These are phyloP conservation scores for Cyclotella cryptica DNA, from an alignment of 108 stramenopile species.

Conservation along the genomic window DNA sequence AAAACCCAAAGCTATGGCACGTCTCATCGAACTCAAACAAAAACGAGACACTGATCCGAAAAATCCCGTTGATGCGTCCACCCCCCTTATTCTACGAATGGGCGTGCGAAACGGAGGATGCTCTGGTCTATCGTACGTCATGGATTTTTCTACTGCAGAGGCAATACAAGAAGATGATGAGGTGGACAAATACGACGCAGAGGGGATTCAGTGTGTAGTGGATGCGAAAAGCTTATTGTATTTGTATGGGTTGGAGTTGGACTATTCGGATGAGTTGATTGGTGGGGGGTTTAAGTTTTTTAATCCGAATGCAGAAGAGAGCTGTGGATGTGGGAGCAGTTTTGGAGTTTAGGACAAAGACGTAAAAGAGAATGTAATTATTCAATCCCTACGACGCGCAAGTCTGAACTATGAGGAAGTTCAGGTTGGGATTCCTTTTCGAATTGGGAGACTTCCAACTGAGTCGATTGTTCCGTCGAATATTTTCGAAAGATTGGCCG, in stretches of 20 bases:
- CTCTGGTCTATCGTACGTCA: conserved; percentile 92
- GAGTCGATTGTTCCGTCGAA: not conserved
- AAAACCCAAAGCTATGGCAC: conserved; percentile 82
- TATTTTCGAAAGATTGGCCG: not conserved
- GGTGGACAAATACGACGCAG: conserved; percentile 69
- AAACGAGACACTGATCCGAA: conserved; percentile 56
- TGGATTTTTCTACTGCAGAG: conserved; percentile 89
- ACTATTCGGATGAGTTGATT: conserved; percentile 95
- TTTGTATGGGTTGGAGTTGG: conserved; percentile 95
- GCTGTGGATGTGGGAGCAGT: conserved; percentile 94
- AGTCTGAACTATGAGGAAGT: no score
- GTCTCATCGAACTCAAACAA: conserved; percentile 78
- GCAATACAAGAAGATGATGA: conserved; percentile 87
- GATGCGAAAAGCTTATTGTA: conserved; percentile 95
- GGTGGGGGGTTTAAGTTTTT: conserved; percentile 97
- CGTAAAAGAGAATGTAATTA: no score
- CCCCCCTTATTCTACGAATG: conserved; percentile 84
- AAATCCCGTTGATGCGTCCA: conserved; percentile 31
- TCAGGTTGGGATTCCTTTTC: no score
- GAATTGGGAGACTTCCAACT: no score
- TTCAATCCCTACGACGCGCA: no score
- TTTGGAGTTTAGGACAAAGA: conserved; percentile 83
- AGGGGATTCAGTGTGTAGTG: conserved; percentile 91
- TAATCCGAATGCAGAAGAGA: conserved; percentile 97
- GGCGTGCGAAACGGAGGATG: conserved; percentile 97